Percentiles rank a stretch among this genome's conserved stretches.
Evolutionary conservation across 371 early-diverging fungal genomes (phyloP).

Genomic region (Mortierella sp.): DNA sequence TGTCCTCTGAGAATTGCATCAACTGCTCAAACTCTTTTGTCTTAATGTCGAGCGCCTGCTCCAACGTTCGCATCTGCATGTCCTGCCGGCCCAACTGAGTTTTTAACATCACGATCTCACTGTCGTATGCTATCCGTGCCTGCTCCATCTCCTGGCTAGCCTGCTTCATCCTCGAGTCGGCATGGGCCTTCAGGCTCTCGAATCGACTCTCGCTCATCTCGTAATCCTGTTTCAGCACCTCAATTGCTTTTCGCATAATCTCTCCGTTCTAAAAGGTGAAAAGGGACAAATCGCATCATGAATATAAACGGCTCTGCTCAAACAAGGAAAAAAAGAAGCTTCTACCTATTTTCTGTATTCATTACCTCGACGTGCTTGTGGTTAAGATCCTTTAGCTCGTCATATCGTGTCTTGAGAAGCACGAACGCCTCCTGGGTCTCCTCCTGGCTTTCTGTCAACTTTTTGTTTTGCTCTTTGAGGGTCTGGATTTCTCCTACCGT

Average conservation of each 20-base stretch:
- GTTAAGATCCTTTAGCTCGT: slow-evolving; percentile 39
- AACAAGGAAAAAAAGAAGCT: slow-evolving; percentile 5
- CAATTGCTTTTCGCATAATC: slow-evolving; percentile 42
- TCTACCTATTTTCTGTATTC: background rate
- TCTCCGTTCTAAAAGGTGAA: slow-evolving; percentile 27
- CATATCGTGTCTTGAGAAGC: slow-evolving; percentile 41
- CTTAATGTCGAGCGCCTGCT: slow-evolving; percentile 43
- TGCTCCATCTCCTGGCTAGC: slow-evolving; percentile 47
- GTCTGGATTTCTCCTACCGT: slow-evolving; percentile 39
- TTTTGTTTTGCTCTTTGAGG: slow-evolving; percentile 45
- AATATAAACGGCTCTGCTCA: background rate
- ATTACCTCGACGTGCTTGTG: slow-evolving; percentile 47
- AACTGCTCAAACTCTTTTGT: slow-evolving; percentile 45
- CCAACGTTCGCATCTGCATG: slow-evolving; percentile 46
- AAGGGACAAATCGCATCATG: background rate
- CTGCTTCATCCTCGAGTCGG: slow-evolving; percentile 27
- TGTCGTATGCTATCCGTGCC: slow-evolving; percentile 27
- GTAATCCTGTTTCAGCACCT: slow-evolving; percentile 42
- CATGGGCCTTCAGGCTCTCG: slow-evolving; percentile 38
- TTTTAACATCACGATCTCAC: slow-evolving; percentile 35
- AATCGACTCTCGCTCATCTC: slow-evolving; percentile 47
- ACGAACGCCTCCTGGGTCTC: slow-evolving; percentile 47
- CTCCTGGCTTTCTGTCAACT: slow-evolving; percentile 28
- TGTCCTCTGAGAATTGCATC: slow-evolving; percentile 45
- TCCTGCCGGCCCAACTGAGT: slow-evolving; percentile 31